These are phyloP conservation scores for Sequoiadendron giganteum DNA, from an alignment of 75 land plant genomes.

Conservation along the genomic window DNA sequence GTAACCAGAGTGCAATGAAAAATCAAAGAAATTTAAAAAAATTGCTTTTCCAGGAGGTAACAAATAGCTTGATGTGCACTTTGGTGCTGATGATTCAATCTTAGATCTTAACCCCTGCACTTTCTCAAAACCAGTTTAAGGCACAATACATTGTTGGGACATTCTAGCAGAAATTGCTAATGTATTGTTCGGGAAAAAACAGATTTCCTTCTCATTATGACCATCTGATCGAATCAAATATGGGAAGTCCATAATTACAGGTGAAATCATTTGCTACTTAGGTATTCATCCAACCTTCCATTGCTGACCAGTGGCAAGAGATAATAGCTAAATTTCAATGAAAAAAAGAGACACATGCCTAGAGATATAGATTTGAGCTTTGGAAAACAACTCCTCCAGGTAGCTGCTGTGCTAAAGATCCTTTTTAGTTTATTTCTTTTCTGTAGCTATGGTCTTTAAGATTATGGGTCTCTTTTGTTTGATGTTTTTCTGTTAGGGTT, in stretches of 20 bases:
- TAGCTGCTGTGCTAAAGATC: too few relatives aligned
- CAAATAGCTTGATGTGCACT: neutral
- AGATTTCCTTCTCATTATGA: neutral
- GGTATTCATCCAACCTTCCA: neutral
- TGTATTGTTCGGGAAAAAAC: neutral
- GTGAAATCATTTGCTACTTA: neutral
- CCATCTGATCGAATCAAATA: neutral
- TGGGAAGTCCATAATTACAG: neutral
- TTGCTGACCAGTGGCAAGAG: neutral
- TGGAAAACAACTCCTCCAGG: too few relatives aligned
- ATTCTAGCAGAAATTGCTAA: neutral
- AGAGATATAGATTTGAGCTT: conserved; percentile 48
- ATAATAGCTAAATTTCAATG: neutral
- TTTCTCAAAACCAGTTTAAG: neutral
- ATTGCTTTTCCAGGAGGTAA: neutral
- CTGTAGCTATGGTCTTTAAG: too few relatives aligned
- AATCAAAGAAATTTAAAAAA: neutral
- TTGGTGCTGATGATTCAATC: neutral
- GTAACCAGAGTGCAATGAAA: too few relatives aligned
- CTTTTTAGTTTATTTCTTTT: too few relatives aligned
- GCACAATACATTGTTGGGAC: neutral
- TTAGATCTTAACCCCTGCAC: neutral
- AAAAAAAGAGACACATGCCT: neutral
- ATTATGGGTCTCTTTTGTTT: too few relatives aligned
- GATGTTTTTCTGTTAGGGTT: too few relatives aligned